Evolutionary conservation across 768 basidiomycete genomes (phyloP).

Genomic region (Tricholoma bakamatsutake): DNA sequence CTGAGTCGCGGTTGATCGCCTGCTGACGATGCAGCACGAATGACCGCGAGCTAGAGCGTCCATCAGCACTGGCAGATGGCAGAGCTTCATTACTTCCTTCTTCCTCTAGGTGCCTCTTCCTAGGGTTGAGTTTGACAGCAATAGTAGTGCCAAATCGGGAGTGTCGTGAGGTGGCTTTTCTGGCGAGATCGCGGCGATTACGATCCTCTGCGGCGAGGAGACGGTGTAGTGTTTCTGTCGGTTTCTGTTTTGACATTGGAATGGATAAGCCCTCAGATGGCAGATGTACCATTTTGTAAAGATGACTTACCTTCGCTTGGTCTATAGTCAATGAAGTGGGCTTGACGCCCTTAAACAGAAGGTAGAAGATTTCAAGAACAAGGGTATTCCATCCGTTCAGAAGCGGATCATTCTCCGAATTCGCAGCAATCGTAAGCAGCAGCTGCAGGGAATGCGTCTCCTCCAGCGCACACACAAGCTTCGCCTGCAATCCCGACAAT

Average conservation of each 20-base stretch:
- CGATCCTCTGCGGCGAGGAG: constrained; percentile 76
- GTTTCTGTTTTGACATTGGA: constrained; percentile 41
- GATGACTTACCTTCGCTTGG: constrained; percentile 51
- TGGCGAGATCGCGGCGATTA: constrained; percentile 48
- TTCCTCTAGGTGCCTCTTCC: constrained; percentile 30
- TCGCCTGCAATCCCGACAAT: constrained; percentile 71
- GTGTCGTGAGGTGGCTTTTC: constrained; percentile 68
- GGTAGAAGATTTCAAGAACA: constrained; percentile 88
- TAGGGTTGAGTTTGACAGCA: constrained; percentile 64
- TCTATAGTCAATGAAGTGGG: constrained; percentile 52
- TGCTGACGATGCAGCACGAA: constrained; percentile 83
- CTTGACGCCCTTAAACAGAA: constrained; percentile 77
- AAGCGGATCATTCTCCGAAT: constrained; percentile 67
- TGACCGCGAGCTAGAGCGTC: constrained; percentile 36
- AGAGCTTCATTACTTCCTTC: constrained; percentile 15
- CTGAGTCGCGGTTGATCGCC: constrained; percentile 65
- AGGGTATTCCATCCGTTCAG: constrained; percentile 86
- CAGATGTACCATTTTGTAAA: background rate
- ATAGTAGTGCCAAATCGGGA: constrained; percentile 97
- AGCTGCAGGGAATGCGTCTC: constrained; percentile 72
- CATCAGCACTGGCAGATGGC: constrained; percentile 15
- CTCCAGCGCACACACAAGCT: constrained; percentile 63
- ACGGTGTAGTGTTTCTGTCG: constrained; percentile 59
- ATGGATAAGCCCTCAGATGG: constrained; percentile 4
- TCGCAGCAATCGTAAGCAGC: constrained; percentile 81